Evolutionary conservation across 352 stramenopile species (phyloP).

Genomic region (Globisporangium heterothallicum): DNA sequence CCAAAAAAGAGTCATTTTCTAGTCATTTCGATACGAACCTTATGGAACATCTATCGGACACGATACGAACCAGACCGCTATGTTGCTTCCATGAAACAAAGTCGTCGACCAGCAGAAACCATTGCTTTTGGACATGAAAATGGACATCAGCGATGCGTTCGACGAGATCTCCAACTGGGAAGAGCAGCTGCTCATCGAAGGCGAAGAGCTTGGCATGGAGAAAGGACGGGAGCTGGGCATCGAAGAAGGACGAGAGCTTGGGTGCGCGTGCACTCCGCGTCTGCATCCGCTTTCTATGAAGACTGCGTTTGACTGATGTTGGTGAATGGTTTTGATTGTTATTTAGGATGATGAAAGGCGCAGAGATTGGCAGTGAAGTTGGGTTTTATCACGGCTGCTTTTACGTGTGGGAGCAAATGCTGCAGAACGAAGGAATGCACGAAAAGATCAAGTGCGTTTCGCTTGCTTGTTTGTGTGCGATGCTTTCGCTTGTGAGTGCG

Average conservation of each 20-base stretch:
- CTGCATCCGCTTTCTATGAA: slow-evolving; percentile 1
- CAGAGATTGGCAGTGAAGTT: slow-evolving; percentile 76
- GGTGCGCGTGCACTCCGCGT: slow-evolving; percentile 24
- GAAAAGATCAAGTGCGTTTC: slow-evolving; percentile 40
- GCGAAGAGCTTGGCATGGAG: slow-evolving; percentile 53
- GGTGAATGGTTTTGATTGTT: not conserved
- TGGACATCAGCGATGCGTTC: slow-evolving; percentile 71
- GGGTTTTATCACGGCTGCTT: slow-evolving; percentile 82
- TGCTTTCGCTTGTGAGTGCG: too few relatives aligned
- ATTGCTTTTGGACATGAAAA: slow-evolving; percentile 14
- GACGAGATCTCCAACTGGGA: slow-evolving; percentile 70
- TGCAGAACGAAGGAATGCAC: slow-evolving; percentile 28
- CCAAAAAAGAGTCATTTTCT: not conserved
- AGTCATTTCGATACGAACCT: not conserved
- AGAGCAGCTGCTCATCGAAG: slow-evolving; percentile 62
- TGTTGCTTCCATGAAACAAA: too few relatives aligned
- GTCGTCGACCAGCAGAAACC: too few relatives aligned
- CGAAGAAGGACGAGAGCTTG: slow-evolving; percentile 68
- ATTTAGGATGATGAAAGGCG: slow-evolving; percentile 69
- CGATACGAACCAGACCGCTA: not conserved
- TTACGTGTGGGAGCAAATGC: slow-evolving; percentile 57
- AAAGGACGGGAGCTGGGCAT: slow-evolving; percentile 53
- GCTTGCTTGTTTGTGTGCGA: too few relatives aligned
- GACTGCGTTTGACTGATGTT: slow-evolving; percentile 5
- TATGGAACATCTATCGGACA: not conserved